A percentile compares a stretch with the other conserved stretches of the same genome.
These are phyloP conservation scores for Leccinum angustisporum DNA, from an alignment of 1,284 basidiomycete species.

Conservation along the genomic window DNA sequence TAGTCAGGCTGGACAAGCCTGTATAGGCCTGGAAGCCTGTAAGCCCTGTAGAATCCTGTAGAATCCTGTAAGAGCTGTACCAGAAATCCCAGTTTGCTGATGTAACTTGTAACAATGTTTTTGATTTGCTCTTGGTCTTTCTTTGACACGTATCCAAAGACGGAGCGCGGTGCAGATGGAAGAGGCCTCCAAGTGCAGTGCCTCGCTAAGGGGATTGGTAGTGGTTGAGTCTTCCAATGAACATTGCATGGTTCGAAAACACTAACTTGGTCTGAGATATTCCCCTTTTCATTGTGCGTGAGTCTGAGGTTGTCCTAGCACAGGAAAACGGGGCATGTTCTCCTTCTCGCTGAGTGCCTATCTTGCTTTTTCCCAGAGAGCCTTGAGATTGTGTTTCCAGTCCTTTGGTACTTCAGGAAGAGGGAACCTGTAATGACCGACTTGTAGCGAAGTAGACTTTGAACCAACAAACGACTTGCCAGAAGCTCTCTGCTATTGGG, in stretches of 20 bases:
- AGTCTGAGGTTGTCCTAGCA: constrained; percentile 26
- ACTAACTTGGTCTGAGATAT: constrained; percentile 67
- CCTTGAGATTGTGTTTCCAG: constrained; percentile 83
- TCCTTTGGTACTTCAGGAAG: constrained; percentile 76
- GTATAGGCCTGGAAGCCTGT: no score
- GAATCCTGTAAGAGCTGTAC: no score
- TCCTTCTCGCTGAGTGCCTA: constrained; percentile 50
- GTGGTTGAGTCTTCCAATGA: background rate
- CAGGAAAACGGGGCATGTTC: constrained; percentile 27
- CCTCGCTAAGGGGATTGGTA: constrained; percentile 60
- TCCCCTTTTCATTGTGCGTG: constrained; percentile 52
- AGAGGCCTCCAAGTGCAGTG: constrained; percentile 79
- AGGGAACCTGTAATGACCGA: constrained; percentile 59
- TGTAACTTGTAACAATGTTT: constrained; percentile 24
- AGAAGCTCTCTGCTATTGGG: constrained; percentile 70
- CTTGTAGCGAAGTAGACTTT: constrained; percentile 11
- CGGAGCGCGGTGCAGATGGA: constrained; percentile 69
- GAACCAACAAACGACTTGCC: constrained; percentile 41
- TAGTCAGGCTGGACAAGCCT: no score
- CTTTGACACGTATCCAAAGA: constrained; percentile 91
- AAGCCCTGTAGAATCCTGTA: no score
- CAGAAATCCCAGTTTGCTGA: no score
- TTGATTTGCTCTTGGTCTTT: constrained; percentile 86
- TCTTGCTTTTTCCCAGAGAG: constrained; percentile 67
- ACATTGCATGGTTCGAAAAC: background rate